A percentile compares a stretch with the other conserved stretches of the same genome.
phyloP scores from a whole-genome alignment of 1,139 yeast species.

The Suhomyces kunorum region DNA sequence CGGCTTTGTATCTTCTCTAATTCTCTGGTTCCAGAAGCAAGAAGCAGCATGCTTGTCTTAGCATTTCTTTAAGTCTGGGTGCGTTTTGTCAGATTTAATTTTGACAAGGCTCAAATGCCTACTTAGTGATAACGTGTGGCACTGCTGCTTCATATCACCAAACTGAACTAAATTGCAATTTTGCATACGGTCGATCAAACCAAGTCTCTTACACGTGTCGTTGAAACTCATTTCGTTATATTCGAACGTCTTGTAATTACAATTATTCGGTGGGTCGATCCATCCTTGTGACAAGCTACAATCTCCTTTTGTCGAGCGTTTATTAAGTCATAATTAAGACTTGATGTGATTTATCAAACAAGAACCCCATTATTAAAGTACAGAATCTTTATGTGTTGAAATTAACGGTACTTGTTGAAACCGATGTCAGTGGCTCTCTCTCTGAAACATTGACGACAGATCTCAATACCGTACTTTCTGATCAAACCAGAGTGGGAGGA shows the following conservation, averaged over 20 bases:
- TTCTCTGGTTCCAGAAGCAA: not conserved
- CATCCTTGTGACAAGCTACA: constrained; percentile 1
- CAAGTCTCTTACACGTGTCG: too few relatives aligned
- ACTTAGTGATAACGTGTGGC: too few relatives aligned
- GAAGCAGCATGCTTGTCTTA: too few relatives aligned
- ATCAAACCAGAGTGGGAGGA: constrained; percentile 98
- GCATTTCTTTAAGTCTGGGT: not conserved
- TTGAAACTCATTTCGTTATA: too few relatives aligned
- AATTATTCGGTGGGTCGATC: too few relatives aligned
- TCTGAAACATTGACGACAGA: constrained; percentile 99
- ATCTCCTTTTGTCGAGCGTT: constrained; percentile 9
- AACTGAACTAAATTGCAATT: too few relatives aligned
- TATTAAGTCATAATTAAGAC: constrained; percentile 14
- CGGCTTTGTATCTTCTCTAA: not conserved
- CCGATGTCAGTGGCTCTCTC: constrained; percentile 99
- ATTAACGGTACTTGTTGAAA: constrained; percentile 97
- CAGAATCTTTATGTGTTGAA: constrained; percentile 15
- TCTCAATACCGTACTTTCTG: constrained; percentile 99
- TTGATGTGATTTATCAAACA: constrained; percentile 12
- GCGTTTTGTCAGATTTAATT: too few relatives aligned
- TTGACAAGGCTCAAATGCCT: not conserved
- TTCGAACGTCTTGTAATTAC: too few relatives aligned
- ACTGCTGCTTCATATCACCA: too few relatives aligned
- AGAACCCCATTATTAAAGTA: constrained; percentile 14
- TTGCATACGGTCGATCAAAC: too few relatives aligned